A percentile compares a stretch with the other conserved stretches of the same genome.
These are phyloP conservation scores for Paspalum vaginatum DNA, from an alignment of 176 grass and related monocot species.

Conservation along the genomic window DNA sequence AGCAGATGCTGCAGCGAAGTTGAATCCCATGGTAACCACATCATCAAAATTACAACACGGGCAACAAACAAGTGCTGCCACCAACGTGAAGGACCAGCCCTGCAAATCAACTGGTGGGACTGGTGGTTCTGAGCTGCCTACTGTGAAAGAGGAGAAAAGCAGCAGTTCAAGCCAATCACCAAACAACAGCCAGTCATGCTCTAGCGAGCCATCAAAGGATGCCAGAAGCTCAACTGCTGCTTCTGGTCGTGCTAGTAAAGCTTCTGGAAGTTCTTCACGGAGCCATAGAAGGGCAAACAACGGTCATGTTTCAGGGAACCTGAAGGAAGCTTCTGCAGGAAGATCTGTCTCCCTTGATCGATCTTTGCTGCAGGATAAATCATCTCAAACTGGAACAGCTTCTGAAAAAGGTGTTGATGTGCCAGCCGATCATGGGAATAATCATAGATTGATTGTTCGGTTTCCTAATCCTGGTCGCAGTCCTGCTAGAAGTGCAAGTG, in stretches of 20 bases:
- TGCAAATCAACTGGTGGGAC: slow-evolving; percentile 46
- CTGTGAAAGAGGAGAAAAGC: slow-evolving; percentile 85
- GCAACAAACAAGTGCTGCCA: slow-evolving; percentile 24
- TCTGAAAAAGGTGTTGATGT: slow-evolving; percentile 66
- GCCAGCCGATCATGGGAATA: slow-evolving; percentile 51
- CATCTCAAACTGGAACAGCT: slow-evolving; percentile 56
- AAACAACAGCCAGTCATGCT: slow-evolving; percentile 90
- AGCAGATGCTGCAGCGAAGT: slow-evolving; percentile 45
- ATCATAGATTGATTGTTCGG: slow-evolving; percentile 65
- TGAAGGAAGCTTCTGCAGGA: slow-evolving; percentile 56
- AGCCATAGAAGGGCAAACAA: slow-evolving; percentile 63
- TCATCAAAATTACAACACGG: slow-evolving; percentile 48
- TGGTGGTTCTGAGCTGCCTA: slow-evolving; percentile 41
- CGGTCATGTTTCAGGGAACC: slow-evolving; percentile 54
- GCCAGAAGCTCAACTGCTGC: slow-evolving; percentile 78
- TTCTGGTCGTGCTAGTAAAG: slow-evolving; percentile 64
- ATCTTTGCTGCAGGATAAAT: slow-evolving; percentile 53
- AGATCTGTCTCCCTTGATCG: slow-evolving; percentile 58
- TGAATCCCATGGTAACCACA: slow-evolving; percentile 16
- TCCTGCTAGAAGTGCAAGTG: slow-evolving; percentile 63
- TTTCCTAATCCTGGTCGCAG: slow-evolving; percentile 73
- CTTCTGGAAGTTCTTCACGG: slow-evolving; percentile 59
- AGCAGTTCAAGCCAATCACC: slow-evolving; percentile 87
- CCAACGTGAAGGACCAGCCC: slow-evolving; percentile 47
- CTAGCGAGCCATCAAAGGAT: slow-evolving; percentile 76